phyloP scores from a whole-genome alignment of 164 flowering plant genomes.

The Annona cherimola region DNA sequence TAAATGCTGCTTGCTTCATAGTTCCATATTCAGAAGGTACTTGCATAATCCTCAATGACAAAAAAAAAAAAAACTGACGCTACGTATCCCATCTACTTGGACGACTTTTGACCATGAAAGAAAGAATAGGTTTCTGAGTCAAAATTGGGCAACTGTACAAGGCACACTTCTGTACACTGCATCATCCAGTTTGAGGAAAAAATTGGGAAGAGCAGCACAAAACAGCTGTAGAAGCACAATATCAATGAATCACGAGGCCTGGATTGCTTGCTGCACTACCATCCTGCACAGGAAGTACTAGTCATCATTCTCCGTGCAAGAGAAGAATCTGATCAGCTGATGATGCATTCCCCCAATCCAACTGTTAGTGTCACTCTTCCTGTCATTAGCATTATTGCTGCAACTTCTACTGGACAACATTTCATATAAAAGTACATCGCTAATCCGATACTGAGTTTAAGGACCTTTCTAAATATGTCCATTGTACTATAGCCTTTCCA shows the following conservation, averaged over 20 bases:
- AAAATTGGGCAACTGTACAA: conserved; percentile 17
- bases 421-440: neutral
- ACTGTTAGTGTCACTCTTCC: neutral
- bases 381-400: neutral
- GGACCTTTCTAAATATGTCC: neutral
- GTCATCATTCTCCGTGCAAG: neutral
- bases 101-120: conserved; percentile 6
- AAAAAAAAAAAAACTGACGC: neutral
- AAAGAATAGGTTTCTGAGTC: neutral
- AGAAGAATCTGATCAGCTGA: neutral
- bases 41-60: neutral
- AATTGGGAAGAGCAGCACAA: neutral
- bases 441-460: neutral
- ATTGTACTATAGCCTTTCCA: neutral
- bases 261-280: conserved; percentile 3
- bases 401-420: neutral
- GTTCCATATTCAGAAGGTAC: neutral
- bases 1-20: neutral
- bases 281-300: neutral
- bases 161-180: conserved; percentile 15
- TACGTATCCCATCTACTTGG: neutral
- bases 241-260: conserved; percentile 1
- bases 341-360: neutral
- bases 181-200: conserved; percentile 6
- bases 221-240: neutral